phyloP scores from a whole-genome alignment of 306 rosid genomes.

The Corylus americana region DNA sequence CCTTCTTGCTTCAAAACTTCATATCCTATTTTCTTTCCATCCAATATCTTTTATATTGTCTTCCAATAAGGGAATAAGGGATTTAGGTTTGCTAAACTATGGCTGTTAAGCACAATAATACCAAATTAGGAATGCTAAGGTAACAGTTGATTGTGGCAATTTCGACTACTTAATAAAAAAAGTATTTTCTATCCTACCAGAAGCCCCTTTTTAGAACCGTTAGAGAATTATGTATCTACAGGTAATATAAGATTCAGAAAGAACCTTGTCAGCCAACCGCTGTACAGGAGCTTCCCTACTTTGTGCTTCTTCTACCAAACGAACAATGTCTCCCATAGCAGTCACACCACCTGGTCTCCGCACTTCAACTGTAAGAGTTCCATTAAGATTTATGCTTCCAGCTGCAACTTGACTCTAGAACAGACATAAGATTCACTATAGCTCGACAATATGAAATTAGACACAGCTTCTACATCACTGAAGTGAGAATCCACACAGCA shows the following conservation, averaged over 20 bases:
- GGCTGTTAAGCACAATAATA: not conserved
- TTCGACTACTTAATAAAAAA: too few species aligned
- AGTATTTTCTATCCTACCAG: not conserved
- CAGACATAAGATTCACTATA: conserved; percentile 30
- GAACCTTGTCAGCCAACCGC: conserved; percentile 95
- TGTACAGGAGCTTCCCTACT: conserved; percentile 95
- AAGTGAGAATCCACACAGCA: conserved; percentile 1
- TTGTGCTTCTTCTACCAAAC: conserved; percentile 97
- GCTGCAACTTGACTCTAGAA: conserved; percentile 90
- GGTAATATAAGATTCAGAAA: conserved; percentile 21
- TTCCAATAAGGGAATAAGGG: not conserved
- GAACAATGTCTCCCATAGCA: conserved; percentile 82
- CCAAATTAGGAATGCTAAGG: not conserved
- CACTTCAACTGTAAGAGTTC: conserved; percentile 85
- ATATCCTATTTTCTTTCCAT: not conserved
- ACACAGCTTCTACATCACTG: conserved; percentile 20
- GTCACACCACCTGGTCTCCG: conserved; percentile 93
- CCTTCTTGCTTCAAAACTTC: not conserved
- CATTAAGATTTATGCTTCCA: conserved; percentile 96
- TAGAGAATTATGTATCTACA: conserved; percentile 10
- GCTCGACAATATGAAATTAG: conserved; percentile 21
- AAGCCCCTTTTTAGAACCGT: conserved; percentile 15
- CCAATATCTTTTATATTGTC: not conserved
- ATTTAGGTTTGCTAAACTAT: not conserved
- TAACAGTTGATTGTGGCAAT: not conserved